Base-by-base conservation (phyloP, 2,329 filamentous ascomycete genomes). In the Thielaviopsis populi region DNA sequence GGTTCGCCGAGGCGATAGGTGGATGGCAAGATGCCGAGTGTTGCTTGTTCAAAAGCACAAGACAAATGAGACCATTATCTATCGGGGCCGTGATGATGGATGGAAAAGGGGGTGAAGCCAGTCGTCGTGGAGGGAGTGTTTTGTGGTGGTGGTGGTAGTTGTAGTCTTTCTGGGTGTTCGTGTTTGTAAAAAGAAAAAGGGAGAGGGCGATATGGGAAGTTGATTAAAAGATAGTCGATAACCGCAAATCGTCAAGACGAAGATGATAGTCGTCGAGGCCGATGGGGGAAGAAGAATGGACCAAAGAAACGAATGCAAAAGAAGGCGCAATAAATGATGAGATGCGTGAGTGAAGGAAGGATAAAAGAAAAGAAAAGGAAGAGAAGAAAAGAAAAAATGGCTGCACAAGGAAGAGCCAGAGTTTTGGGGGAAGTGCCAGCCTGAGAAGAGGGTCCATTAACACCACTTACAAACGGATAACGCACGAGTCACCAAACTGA, bases 11-110 rank as follows among this genome's bases (percentile, higher is more conserved):
- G 59, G 42, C 59, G 33, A n/a, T 42, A 13, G 40, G 30, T 61
- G 17, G 41, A 19, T 48, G 59, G 59, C 59, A 61, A 61, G 42
- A 61, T n/a, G 42, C 59, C 59, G 43, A 61, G 41, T 30, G 30
- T 56, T 61, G 59, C 59, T 61, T 61, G 41, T 30, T 48, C 33
- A 61, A 46, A 61, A 61, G 41, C 59, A 37, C 42, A 43, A 33
- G 24, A 46, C 41, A 46, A 33, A 61, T 43, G 37, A 41, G 27
- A 33, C 24, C 59, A 61, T 61, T 61, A 33, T 48, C 59, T 46
- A 61, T 19, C 15, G 17, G 15, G 27, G 53, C 30, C 53, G 24
- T n/a, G 53, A 19, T 56, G 13, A 1, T 37, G 17, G 53, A 22
- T 33, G 30, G 17, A 22, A n/a, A 33, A 15, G 27, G 3, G 10